Evolutionary conservation across 2,329 filamentous ascomycete genomes (phyloP).

Genomic region (Gnomoniopsis smithogilvyi): DNA sequence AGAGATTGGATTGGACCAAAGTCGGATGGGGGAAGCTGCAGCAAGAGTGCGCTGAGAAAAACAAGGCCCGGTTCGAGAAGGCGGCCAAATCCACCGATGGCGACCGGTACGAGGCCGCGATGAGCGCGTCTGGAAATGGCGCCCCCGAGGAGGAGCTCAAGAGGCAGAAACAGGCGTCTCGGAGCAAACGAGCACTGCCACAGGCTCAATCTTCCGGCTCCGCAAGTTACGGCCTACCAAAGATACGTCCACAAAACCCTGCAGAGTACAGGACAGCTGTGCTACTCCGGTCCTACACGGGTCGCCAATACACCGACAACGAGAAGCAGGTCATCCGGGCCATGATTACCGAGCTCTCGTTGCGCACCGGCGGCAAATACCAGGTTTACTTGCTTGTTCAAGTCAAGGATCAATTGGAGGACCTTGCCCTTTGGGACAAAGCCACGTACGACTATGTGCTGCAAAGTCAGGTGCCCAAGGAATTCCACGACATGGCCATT

Average conservation of each 20-base stretch:
- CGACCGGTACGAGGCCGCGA: conserved; percentile 41
- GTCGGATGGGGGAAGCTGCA: conserved; percentile 72
- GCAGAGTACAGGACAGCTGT: conserved; percentile 63
- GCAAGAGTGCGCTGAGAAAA: conserved; percentile 60
- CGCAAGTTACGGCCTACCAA: background rate
- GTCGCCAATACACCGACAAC: conserved; percentile 73
- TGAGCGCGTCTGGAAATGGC: conserved; percentile 17
- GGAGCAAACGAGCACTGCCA: background rate
- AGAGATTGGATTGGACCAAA: conserved; percentile 54
- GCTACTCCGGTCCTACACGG: conserved; percentile 72
- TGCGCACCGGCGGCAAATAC: conserved; percentile 77
- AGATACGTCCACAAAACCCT: conserved; percentile 12
- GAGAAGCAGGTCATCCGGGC: conserved; percentile 77
- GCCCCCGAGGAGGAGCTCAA: conserved; percentile 11
- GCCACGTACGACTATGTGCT: conserved; percentile 59
- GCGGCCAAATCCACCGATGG: conserved; percentile 23
- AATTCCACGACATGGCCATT: conserved; percentile 65
- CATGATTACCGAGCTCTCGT: conserved; percentile 71
- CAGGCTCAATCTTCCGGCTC: background rate
- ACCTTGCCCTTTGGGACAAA: conserved; percentile 54
- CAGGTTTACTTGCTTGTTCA: conserved; percentile 78
- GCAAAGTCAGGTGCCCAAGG: conserved; percentile 32
- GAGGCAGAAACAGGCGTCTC: conserved; percentile 16
- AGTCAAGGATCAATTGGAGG: conserved; percentile 57
- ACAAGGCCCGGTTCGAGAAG: conserved; percentile 60